Base-by-base conservation (phyloP, 352 stramenopile species). In the Achlya hypogyna region DNA sequence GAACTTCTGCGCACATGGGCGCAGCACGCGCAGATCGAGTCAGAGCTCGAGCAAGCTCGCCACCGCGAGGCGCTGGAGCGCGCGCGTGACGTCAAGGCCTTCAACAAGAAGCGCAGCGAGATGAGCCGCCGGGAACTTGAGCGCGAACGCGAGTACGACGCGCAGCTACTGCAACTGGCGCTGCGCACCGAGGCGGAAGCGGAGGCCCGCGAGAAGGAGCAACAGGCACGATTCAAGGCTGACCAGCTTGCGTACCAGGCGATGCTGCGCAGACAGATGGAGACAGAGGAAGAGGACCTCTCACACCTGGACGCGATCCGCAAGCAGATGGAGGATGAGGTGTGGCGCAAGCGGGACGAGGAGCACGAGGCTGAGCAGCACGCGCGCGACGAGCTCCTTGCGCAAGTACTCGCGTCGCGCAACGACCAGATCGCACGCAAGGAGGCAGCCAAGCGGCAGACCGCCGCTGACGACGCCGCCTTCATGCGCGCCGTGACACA, bases 211-310 rank as follows among this genome's bases (percentile, higher is more conserved):
- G 83, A 92, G 66, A 67, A 74, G 31, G 81, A 90, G 38, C 65
- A 78, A 12, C 84, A 91, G 31, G 79, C 84, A 16, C 78, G 77
- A 10, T 86, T 88, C 53, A 81, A 79, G 27, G 78, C 79, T 29
- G 84, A 91, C 54, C 81, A 91, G 49, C 74, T 90, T 16, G 81
- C 85, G 62, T 90, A 89, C 66, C 84, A 93, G 67, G 62, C 56
- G 10, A 89, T 89, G 79, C 69, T 93, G 6, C 76, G 81, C 23
- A 74, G 77, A 35, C 84, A 93, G 73, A 89, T 91, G 79, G 81
- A 85, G 40, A 76, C 75, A 12, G 79, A 91, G 35, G 81, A 78
- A 8, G 81, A 90, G 64, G 82, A 93, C 45, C 68, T 78, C 38
- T 84, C 81, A 28, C 73, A 79, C 23, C 49, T 89, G 47, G 82